phyloP scores from a whole-genome alignment of 2,329 filamentous ascomycete species.

The Trichoderma sp. region DNA sequence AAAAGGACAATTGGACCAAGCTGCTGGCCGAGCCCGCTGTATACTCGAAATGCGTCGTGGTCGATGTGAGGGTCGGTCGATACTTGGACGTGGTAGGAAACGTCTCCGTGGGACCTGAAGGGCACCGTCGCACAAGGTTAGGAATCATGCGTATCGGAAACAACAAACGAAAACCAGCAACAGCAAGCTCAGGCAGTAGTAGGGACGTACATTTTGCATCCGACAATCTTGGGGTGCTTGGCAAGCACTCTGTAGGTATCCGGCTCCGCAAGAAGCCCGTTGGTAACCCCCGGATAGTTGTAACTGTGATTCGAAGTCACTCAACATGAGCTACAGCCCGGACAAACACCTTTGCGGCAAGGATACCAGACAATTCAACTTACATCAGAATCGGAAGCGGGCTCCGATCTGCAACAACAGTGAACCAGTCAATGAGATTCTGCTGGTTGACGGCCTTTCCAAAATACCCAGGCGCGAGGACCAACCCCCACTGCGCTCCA shows the following conservation, averaged over 20 bases:
- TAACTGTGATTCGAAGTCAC: conserved; percentile 46
- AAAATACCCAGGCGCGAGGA: conserved; percentile 63
- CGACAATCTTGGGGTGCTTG: conserved; percentile 66
- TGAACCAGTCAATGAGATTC: conserved; percentile 61
- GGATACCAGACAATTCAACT: conserved; percentile 31
- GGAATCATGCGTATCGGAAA: background rate
- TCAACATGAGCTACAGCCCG: no score
- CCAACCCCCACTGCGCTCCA: conserved; percentile 62
- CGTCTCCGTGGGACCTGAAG: conserved; percentile 62
- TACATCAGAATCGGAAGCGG: conserved; percentile 62
- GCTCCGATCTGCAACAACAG: conserved; percentile 58
- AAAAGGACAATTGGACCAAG: conserved; percentile 62
- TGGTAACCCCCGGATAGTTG: conserved; percentile 68
- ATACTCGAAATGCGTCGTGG: conserved; percentile 60
- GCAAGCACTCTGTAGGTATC: conserved; percentile 60
- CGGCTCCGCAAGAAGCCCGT: conserved; percentile 62
- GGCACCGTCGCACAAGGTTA: no score
- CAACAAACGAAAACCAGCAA: background rate
- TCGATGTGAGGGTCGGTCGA: conserved; percentile 62
- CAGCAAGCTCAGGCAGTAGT: background rate
- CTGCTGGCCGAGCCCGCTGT: conserved; percentile 67
- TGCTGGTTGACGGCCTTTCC: conserved; percentile 56
- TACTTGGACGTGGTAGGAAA: conserved; percentile 65
- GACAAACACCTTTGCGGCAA: no score
- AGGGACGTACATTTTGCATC: conserved; percentile 58